These are phyloP conservation scores for Barnettozyma siamensis DNA, from an alignment of 805 yeast species.

Conservation along the genomic window DNA sequence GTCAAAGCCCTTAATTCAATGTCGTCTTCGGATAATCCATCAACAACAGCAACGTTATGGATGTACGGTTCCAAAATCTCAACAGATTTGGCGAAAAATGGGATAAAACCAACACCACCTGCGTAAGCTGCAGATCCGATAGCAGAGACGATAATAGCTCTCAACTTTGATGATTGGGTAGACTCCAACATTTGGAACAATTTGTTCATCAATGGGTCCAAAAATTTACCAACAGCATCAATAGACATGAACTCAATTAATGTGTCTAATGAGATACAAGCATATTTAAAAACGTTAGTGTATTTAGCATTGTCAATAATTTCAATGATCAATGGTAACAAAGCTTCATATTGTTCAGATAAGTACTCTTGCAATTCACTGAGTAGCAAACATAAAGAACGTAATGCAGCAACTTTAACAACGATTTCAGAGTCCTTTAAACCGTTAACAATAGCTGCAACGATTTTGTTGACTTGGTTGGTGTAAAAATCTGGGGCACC, in stretches of 20 bases:
- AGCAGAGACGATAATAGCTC: conserved; percentile 83
- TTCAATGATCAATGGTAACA: conserved; percentile 80
- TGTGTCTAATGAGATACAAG: conserved; percentile 87
- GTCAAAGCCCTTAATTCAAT: conserved; percentile 88
- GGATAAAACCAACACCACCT: conserved; percentile 80
- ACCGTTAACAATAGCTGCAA: conserved; percentile 70
- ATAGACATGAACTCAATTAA: conserved; percentile 86
- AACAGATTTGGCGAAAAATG: conserved; percentile 80
- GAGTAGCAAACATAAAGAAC: conserved; percentile 72
- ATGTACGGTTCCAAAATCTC: conserved; percentile 78
- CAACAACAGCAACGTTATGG: conserved; percentile 57
- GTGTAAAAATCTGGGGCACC: conserved; percentile 94
- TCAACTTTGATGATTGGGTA: conserved; percentile 66
- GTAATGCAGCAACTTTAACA: conserved; percentile 83
- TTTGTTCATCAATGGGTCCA: conserved; percentile 87
- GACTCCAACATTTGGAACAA: conserved; percentile 75
- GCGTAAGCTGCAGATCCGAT: conserved; percentile 97
- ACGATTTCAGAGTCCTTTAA: conserved; percentile 66
- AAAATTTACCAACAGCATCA: conserved; percentile 74
- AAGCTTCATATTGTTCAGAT: conserved; percentile 75
- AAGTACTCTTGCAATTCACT: conserved; percentile 79
- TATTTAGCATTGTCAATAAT: conserved; percentile 84
- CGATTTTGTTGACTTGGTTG: conserved; percentile 64
- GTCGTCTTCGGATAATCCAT: conserved; percentile 82
- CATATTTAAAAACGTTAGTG: conserved; percentile 80